Conservation (phyloP, 306 rosid species). For the Dalbergia cultrata region DNA sequence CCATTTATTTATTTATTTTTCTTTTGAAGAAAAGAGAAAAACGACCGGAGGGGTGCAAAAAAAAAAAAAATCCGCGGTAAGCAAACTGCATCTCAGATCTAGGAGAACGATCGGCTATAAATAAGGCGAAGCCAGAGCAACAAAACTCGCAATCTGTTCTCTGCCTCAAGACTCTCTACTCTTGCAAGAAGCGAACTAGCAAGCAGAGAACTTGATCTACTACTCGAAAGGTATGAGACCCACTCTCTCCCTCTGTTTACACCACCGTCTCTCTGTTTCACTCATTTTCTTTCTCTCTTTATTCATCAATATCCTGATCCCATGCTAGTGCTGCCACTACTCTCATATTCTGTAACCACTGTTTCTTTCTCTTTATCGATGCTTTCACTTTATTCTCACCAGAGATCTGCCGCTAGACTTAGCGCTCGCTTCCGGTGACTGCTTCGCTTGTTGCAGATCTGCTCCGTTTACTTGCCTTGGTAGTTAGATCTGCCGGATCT, state of each 20-base stretch:
- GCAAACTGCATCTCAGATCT: slow-evolving; percentile 46
- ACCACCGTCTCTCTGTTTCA: neutral
- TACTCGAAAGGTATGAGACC: slow-evolving; percentile 49
- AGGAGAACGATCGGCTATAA: slow-evolving; percentile 50
- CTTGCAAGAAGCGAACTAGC: neutral
- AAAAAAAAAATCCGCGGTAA: neutral
- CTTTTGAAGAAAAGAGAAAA: neutral
- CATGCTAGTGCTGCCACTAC: neutral
- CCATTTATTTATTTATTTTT: neutral
- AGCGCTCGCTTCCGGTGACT: neutral
- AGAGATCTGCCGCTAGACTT: slow-evolving; percentile 37
- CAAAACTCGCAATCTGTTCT: slow-evolving; percentile 50
- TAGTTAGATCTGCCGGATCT: slow-evolving; percentile 59
- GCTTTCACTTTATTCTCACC: neutral
- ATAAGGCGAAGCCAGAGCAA: slow-evolving; percentile 32
- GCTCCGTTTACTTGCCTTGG: neutral
- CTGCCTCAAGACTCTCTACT: slow-evolving; percentile 36
- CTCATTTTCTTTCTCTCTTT: too few relatives aligned
- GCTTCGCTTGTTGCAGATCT: slow-evolving; percentile 49
- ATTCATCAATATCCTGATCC: neutral
- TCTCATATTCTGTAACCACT: neutral
- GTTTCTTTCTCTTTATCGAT: neutral
- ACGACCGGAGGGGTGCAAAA: neutral
- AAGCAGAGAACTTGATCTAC: slow-evolving; percentile 51
- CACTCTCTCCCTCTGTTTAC: neutral